Conservation (phyloP, 805 yeast species). For the Suhomyces emberorum region DNA sequence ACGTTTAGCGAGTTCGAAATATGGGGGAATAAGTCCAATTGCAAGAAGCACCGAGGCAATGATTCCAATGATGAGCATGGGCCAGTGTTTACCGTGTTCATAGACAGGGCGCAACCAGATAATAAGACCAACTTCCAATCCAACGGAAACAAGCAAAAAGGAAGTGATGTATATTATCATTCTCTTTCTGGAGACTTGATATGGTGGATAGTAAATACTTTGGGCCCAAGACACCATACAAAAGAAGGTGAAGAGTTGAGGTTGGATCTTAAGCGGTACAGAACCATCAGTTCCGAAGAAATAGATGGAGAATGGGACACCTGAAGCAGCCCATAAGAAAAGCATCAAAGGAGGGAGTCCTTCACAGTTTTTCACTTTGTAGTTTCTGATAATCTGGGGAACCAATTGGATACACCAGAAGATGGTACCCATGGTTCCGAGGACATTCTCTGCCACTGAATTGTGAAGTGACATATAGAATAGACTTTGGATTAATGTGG, state of each 20-base stretch:
- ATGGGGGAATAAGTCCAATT: slow-evolving; percentile 83
- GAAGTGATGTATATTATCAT: slow-evolving; percentile 32
- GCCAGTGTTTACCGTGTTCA: slow-evolving; percentile 60
- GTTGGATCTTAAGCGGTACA: slow-evolving; percentile 81
- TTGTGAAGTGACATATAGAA: slow-evolving; percentile 22
- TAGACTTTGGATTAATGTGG: too few species aligned
- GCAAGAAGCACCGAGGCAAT: slow-evolving; percentile 75
- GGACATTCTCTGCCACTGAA: slow-evolving; percentile 60
- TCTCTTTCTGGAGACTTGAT: slow-evolving; percentile 29
- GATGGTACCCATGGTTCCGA: slow-evolving; percentile 87
- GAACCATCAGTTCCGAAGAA: slow-evolving; percentile 69
- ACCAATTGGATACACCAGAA: slow-evolving; percentile 90
- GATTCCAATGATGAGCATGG: slow-evolving; percentile 74
- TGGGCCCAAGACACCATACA: slow-evolving; percentile 67
- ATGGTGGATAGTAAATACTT: slow-evolving; percentile 68
- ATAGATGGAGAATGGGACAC: slow-evolving; percentile 84
- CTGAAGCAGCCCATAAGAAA: slow-evolving; percentile 70
- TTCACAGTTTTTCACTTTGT: slow-evolving; percentile 69
- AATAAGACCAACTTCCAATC: slow-evolving; percentile 66
- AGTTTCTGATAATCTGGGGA: slow-evolving; percentile 81
- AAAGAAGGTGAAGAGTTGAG: slow-evolving; percentile 73
- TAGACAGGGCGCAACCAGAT: slow-evolving; percentile 62
- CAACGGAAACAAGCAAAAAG: slow-evolving; percentile 48
- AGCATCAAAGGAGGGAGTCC: slow-evolving; percentile 90
- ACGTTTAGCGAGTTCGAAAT: slow-evolving; percentile 76